phyloP scores from a whole-genome alignment of 495 filamentous ascomycete genomes.

The Penicillium robsamsonii region DNA sequence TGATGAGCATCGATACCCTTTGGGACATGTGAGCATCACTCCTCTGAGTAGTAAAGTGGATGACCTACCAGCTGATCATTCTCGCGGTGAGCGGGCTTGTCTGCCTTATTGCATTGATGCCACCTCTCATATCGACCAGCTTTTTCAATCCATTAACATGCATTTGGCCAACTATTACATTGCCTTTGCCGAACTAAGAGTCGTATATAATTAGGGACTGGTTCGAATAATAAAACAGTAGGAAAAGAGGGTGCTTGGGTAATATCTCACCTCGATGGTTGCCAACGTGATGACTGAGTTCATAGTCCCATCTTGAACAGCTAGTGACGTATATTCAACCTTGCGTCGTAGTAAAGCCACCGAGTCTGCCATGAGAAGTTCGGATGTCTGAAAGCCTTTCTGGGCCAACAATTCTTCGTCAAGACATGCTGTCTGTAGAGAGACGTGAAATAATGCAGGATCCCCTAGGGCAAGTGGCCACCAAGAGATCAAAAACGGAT shows the following conservation, averaged over 20 bases:
- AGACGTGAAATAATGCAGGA: constrained; percentile 53
- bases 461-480: constrained; percentile 52
- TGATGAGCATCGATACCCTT: constrained; percentile 54
- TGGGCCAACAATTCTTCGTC: constrained; percentile 50
- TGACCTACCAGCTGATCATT: constrained; percentile 51
- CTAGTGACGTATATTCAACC: constrained; percentile 39
- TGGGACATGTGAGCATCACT: constrained; percentile 10
- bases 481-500: constrained; percentile 54
- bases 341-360: constrained; percentile 46
- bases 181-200: constrained; percentile 49
- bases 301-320: constrained; percentile 53
- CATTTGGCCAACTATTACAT: constrained; percentile 40
- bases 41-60: not conserved
- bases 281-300: constrained; percentile 54
- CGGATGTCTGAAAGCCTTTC: constrained; percentile 47
- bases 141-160: constrained; percentile 51
- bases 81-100: constrained; percentile 51
- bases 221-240: not conserved
- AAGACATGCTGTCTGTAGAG: constrained; percentile 52
- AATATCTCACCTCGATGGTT: constrained; percentile 46
- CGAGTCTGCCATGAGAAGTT: constrained; percentile 52
- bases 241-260: not conserved
- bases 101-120: constrained; percentile 43
- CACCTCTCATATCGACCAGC: constrained; percentile 47
- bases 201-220: not conserved